These are phyloP conservation scores for Lojkania enalia DNA, from an alignment of 2,329 filamentous ascomycete genomes.

Conservation along the genomic window DNA sequence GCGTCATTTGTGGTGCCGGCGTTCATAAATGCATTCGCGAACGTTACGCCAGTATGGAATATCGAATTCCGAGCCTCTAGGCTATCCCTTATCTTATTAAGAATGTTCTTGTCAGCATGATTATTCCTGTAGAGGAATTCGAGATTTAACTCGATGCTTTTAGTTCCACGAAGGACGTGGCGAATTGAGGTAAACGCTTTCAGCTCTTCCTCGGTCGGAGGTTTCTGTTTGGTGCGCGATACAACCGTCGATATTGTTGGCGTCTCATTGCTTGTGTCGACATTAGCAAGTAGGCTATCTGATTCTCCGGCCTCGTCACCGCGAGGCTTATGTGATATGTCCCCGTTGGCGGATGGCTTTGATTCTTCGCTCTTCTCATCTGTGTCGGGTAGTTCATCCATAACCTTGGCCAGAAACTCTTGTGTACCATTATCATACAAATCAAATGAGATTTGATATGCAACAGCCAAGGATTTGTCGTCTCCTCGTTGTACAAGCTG, in stretches of 20 bases:
- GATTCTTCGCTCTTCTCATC: slow-evolving; percentile 55
- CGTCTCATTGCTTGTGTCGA: slow-evolving; percentile 58
- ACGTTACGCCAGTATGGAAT: slow-evolving; percentile 95
- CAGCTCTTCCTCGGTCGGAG: slow-evolving; percentile 53
- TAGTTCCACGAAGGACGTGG: slow-evolving; percentile 78
- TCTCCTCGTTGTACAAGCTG: slow-evolving; percentile 81
- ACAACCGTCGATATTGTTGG: slow-evolving; percentile 52
- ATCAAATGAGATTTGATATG: slow-evolving; percentile 98
- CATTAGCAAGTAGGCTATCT: slow-evolving; percentile 61
- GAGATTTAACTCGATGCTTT: slow-evolving; percentile 90
- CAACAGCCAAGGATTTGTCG: slow-evolving; percentile 75
- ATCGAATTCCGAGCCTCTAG: slow-evolving; percentile 96
- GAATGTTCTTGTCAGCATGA: slow-evolving; percentile 84
- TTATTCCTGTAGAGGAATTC: slow-evolving; percentile 97
- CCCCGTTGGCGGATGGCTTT: slow-evolving; percentile 44
- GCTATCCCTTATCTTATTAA: slow-evolving; percentile 96
- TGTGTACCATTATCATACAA: slow-evolving; percentile 98
- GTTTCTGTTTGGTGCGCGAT: slow-evolving; percentile 48
- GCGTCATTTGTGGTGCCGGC: slow-evolving; percentile 97
- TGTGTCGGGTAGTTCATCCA: slow-evolving; percentile 70
- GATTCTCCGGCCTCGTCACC: slow-evolving; percentile 59
- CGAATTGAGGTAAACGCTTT: slow-evolving; percentile 61
- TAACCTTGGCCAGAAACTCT: slow-evolving; percentile 90
- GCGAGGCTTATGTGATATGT: slow-evolving; percentile 36
- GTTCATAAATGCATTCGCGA: slow-evolving; percentile 99